phyloP scores from a whole-genome alignment of 2,329 filamentous ascomycete species.

The Diaporthe australafricana region DNA sequence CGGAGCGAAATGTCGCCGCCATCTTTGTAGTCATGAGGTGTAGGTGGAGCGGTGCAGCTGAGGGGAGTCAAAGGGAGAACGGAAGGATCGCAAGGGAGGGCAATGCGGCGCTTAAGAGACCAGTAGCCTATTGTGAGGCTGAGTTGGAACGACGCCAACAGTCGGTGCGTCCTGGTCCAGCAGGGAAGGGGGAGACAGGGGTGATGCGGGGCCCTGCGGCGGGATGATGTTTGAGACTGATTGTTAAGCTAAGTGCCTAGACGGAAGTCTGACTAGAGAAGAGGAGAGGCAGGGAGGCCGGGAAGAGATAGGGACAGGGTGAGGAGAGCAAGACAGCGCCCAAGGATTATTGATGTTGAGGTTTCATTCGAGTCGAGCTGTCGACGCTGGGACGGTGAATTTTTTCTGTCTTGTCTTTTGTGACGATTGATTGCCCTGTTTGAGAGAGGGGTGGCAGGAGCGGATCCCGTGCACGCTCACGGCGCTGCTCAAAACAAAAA shows the following conservation, averaged over 20 bases:
- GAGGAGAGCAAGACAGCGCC: conserved; percentile 21
- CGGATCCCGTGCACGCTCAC: conserved; percentile 32
- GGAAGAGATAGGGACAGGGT: conserved; percentile 22
- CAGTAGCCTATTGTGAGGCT: conserved; percentile 45
- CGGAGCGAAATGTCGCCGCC: conserved; percentile 71
- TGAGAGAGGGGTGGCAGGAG: conserved; percentile 36
- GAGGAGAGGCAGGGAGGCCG: conserved; percentile 33
- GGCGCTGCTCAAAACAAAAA: conserved; percentile 25
- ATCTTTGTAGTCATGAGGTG: conserved; percentile 42
- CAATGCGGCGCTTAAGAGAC: conserved; percentile 42
- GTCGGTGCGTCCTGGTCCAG: conserved; percentile 32
- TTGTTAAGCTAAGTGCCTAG: conserved; percentile 38
- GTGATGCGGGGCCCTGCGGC: conserved; percentile 45
- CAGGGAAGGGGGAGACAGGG: conserved; percentile 40
- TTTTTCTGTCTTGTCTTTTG: conserved; percentile 29
- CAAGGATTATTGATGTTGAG: conserved; percentile 33
- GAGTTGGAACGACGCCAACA: conserved; percentile 45
- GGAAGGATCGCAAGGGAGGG: conserved; percentile 38
- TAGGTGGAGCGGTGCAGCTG: conserved; percentile 25
- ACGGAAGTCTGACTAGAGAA: conserved; percentile 31
- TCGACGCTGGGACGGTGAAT: conserved; percentile 16
- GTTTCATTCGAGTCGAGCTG: conserved; percentile 30
- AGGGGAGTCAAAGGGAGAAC: conserved; percentile 38
- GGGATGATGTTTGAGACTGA: conserved; percentile 46
- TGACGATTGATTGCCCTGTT: conserved; percentile 24